A percentile compares a stretch with the other conserved stretches of the same genome.
These are phyloP conservation scores for Rhodomyrtus psidioides DNA, from an alignment of 441 rosid species.

Conservation along the genomic window DNA sequence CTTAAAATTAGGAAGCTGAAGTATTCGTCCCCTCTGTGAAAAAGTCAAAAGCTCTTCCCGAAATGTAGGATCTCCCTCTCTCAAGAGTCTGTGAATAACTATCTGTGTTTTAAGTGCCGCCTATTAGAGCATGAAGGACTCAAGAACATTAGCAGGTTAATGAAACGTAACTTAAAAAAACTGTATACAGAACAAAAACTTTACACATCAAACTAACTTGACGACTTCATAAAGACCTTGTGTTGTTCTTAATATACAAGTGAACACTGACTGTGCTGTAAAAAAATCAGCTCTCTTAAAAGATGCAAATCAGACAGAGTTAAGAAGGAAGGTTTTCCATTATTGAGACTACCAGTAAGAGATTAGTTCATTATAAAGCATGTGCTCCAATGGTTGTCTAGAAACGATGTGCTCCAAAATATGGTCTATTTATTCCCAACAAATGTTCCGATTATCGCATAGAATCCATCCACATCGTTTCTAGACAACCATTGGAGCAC, in stretches of 20 bases:
- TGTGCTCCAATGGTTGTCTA: no score
- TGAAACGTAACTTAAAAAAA: neutral
- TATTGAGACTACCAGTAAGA: neutral
- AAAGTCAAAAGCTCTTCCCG: slow-evolving; percentile 74
- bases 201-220: neutral
- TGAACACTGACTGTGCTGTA: neutral
- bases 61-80: slow-evolving; percentile 94
- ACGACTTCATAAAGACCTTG: neutral
- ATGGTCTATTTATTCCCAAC: no score
- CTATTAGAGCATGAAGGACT: slow-evolving; percentile 23
- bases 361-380: neutral
- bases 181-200: neutral
- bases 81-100: slow-evolving; percentile 80
- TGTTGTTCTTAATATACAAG: neutral
- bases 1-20: slow-evolving; percentile 90
- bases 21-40: slow-evolving; percentile 75
- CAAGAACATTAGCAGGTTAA: neutral
- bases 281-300: neutral
- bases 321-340: neutral
- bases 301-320: neutral
- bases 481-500: neutral
- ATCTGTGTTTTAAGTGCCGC: slow-evolving; percentile 88
- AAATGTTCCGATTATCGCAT: no score
- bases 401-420: no score
- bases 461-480: no score